Base-by-base conservation (phyloP, 169 alveolate species). In the Cryptosporidium baileyi region DNA sequence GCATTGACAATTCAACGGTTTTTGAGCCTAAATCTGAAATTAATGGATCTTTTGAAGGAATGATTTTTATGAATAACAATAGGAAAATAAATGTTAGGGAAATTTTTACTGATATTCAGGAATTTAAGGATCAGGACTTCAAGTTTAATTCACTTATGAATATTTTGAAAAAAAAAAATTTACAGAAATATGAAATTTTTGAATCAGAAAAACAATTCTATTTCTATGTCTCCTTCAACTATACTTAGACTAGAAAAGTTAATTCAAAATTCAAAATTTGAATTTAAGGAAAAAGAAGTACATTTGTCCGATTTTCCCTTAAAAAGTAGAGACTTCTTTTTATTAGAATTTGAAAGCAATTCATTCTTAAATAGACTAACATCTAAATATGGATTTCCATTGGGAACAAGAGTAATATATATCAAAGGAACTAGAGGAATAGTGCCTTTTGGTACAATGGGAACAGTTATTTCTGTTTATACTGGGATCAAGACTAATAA, bases 211-310 rank as follows among this genome's bases (percentile, higher is more conserved):
- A 9, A 44, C 6, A 63, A 63, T 44, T 43, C 61, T 19, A 22
- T 43, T 6, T 38, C 80, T 41, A 63, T 63, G 59, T 61, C 44
- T 22, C 80, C 80, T 7, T 63, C 80, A 26, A 63, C 80, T 7
- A 63, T 63, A 3, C 45, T 43, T 13, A 63, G 80, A 63, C 26
- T 63, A 22, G 80, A 63, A 45, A 63, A 43, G 44, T 26, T 63
- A 43, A 43, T 45, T 44, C n/a, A n/a, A n/a, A 24, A 63, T 47
- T 63, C 80, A 2, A n/a, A 7, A 3, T 15, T 15, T 26, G 11
- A 19, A 1, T 38, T 13, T 22, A 54, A 63, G 6, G 38, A 24
- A 0, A 8, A 49, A 13, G 62, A 44, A 11, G 44, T n/a, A 11
- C 4, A 22, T 7, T n/a, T n/a, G n/a, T n/a, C n/a, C n/a, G n/a